Evolutionary conservation across 805 yeast species (phyloP).

Genomic region (Candida nanaspora): DNA sequence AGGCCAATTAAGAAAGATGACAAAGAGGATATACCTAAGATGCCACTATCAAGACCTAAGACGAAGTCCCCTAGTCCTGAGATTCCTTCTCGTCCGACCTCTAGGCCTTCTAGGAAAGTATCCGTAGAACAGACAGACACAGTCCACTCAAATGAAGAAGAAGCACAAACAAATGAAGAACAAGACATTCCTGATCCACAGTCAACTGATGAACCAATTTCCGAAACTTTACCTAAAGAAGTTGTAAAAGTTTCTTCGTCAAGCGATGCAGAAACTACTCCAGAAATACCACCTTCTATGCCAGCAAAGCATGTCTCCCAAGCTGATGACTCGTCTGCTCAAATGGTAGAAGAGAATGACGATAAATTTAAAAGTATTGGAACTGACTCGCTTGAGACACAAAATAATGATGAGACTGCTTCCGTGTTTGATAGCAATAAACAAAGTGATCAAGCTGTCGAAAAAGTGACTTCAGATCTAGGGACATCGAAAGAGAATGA

Average conservation of each 20-base stretch:
- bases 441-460: no score
- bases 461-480: no score
- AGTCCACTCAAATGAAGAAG: neutral
- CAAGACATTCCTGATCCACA: neutral
- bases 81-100: slow-evolving; percentile 5
- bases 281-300: neutral
- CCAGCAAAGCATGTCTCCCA: neutral
- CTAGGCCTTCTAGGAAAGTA: neutral
- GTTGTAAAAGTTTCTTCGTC: neutral
- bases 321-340: neutral
- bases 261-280: neutral
- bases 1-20: slow-evolving; percentile 6
- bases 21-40: neutral
- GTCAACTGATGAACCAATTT: neutral
- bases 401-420: no score
- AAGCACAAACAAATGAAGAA: neutral
- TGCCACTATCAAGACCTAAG: neutral
- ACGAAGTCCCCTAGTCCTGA: neutral
- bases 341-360: neutral
- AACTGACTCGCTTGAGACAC: no score
- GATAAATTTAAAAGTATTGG: neutral
- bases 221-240: neutral
- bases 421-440: no score
- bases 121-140: neutral
- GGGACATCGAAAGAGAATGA: no score